Evolutionary conservation across 2,329 filamentous ascomycete species (phyloP).

Genomic region (Fonsecaea pedrosoi): DNA sequence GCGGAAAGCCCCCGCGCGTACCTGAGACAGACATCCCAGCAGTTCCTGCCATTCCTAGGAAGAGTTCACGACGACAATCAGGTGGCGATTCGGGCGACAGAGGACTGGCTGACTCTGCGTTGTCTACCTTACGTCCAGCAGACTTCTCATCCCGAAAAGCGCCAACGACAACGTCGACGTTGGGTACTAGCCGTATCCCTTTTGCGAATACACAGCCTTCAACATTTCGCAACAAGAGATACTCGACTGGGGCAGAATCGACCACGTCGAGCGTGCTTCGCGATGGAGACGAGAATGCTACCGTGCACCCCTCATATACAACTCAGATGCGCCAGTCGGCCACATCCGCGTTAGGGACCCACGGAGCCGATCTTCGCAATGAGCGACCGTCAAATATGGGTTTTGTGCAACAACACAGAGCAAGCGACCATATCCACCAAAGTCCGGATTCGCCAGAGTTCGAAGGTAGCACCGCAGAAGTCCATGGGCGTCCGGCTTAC

Average conservation of each 20-base stretch:
- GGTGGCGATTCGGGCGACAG: conserved; percentile 30
- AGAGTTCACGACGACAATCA: conserved; percentile 72
- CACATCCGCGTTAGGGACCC: conserved; percentile 43
- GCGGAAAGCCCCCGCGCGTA: conserved; percentile 43
- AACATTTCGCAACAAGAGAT: conserved; percentile 26
- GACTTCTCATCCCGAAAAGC: conserved; percentile 18
- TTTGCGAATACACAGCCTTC: conserved; percentile 43
- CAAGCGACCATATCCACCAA: conserved; percentile 56
- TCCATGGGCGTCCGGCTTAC: conserved; percentile 28
- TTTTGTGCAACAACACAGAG: conserved; percentile 57
- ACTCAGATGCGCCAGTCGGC: conserved; percentile 41
- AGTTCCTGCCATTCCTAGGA: conserved; percentile 66
- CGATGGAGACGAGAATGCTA: conserved; percentile 40
- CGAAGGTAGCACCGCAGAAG: conserved; percentile 37
- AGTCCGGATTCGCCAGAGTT: conserved; percentile 44
- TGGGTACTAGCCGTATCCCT: conserved; percentile 48
- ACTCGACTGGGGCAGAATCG: conserved; percentile 43
- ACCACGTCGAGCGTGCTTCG: conserved; percentile 47
- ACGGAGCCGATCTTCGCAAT: conserved; percentile 46
- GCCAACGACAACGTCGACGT: conserved; percentile 33
- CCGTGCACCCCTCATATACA: conserved; percentile 33
- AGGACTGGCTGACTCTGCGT: conserved; percentile 28
- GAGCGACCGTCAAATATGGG: conserved; percentile 58
- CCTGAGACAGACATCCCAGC: conserved; percentile 41
- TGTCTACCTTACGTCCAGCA: conserved; percentile 28